Evolutionary conservation across 441 rosid genomes (phyloP).

Genomic region (Viola pubescens): DNA sequence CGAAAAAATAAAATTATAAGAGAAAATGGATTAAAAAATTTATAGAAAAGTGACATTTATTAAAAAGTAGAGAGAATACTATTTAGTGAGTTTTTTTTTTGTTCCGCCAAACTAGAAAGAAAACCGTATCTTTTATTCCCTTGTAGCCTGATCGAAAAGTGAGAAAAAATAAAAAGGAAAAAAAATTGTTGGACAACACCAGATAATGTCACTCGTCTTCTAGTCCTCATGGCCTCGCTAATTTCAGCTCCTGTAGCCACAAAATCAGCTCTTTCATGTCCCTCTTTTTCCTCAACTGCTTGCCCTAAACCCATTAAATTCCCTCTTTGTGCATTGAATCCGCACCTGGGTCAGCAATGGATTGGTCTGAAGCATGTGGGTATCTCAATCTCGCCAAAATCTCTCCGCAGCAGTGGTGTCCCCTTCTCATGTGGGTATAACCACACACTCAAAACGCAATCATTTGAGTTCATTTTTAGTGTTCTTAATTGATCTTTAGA

Average conservation of each 20-base stretch:
- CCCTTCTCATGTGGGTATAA: neutral
- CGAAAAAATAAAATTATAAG: too few relatives aligned
- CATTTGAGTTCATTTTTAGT: neutral
- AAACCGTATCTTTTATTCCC: too few relatives aligned
- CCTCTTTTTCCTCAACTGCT: conserved; percentile 23
- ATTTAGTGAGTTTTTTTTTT: too few relatives aligned
- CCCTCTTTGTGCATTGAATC: conserved; percentile 23
- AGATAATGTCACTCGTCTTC: too few relatives aligned
- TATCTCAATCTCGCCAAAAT: conserved; percentile 36
- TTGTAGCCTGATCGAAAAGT: too few relatives aligned
- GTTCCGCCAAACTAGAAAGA: too few relatives aligned
- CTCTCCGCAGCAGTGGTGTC: conserved; percentile 32
- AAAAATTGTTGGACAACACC: too few relatives aligned
- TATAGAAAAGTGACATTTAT: too few relatives aligned
- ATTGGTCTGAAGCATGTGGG: conserved; percentile 60
- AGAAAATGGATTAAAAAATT: too few relatives aligned
- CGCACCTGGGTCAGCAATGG: conserved; percentile 48
- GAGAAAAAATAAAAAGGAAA: too few relatives aligned
- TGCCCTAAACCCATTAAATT: conserved; percentile 22
- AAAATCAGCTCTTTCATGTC: conserved; percentile 19
- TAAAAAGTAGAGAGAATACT: too few relatives aligned
- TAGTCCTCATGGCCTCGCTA: conserved; percentile 36
- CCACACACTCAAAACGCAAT: neutral
- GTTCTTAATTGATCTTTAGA: neutral
- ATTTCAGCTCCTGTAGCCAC: conserved; percentile 30